phyloP scores from a whole-genome alignment of 768 basidiomycete species.

The Termitomyces sp. region DNA sequence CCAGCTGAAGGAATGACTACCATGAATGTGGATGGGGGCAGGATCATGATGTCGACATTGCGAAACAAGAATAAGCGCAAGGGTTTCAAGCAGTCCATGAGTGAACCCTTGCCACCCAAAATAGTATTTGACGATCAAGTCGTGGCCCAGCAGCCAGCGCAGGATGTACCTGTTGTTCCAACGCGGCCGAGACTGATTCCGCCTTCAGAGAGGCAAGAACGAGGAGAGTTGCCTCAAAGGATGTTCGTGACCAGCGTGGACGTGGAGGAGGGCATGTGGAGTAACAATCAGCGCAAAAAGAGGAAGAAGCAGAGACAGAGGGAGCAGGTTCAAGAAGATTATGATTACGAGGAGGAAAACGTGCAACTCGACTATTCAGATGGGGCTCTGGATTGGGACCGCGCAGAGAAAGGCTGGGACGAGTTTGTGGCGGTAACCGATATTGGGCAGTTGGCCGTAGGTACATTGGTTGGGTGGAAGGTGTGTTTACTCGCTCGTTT shows the following conservation, averaged over 20 bases:
- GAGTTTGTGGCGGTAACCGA: constrained; percentile 16
- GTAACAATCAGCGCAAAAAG: constrained; percentile 18
- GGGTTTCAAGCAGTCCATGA: constrained; percentile 53
- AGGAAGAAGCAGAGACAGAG: constrained; percentile 26
- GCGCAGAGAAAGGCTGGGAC: constrained; percentile 28
- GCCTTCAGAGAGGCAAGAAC: constrained; percentile 54
- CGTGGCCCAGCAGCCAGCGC: not conserved
- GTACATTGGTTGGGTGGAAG: constrained; percentile 42
- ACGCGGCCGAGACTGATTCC: constrained; percentile 40
- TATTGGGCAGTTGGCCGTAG: constrained; percentile 21
- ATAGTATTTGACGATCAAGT: constrained; percentile 41
- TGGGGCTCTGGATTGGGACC: constrained; percentile 29
- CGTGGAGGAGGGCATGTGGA: constrained; percentile 48
- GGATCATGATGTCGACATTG: constrained; percentile 45
- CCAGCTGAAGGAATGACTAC: not conserved
- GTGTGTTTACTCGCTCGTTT: constrained; percentile 22
- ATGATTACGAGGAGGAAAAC: constrained; percentile 1
- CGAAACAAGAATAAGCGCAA: constrained; percentile 74
- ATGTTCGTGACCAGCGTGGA: constrained; percentile 71
- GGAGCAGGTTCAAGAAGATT: constrained; percentile 9
- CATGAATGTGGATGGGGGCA: constrained; percentile 11
- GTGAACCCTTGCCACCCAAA: constrained; percentile 35
- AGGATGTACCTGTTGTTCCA: constrained; percentile 4
- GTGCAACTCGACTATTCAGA: constrained; percentile 7
- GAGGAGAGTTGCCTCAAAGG: constrained; percentile 47